Base-by-base conservation (phyloP, 257 asterid genomes). In the Primulina tabacum region DNA sequence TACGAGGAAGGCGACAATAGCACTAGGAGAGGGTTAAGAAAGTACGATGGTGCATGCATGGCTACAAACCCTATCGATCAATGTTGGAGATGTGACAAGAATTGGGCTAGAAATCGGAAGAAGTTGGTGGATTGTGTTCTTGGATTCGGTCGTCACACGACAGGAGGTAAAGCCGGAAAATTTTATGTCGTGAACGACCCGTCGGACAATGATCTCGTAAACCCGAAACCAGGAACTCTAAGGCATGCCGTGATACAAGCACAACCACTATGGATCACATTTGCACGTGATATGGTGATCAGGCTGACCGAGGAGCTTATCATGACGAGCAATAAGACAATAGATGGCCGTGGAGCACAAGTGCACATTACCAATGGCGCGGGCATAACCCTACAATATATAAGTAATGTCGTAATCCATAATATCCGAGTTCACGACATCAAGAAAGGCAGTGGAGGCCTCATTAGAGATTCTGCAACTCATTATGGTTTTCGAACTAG, bases 21-120 rank as follows among this genome's bases (percentile, higher is more conserved):
- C 65, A 66, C 83, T 20, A 71, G 87, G 69, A 81, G 89, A 60
- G 72, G 40, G 68, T 71, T 85, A 21, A 10, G 37, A 3, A 70
- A 34, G 35, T 37, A 43, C 60, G 20, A 0, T 0, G 87, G 86
- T 0, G 47, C 73, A 61, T 85, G 94, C 81, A 29, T 47, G 69
- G 87, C 94, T 8, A 83, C 89, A 32, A 87, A 87, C 80, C 94
- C 94, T 26, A 83, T 87, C 2, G 94, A 87, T 34, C 70, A 80
- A 57, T 87, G 90, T 62, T 85, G 90, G 90, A 71, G 94, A 68
- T 85, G 94, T 26, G 58, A 77, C 3, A 50, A 24, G 7, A 70
- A 85, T 70, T 87, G 90, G 90, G 83, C 73, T 0, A 20, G 8
- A 9, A 80, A 85, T 12, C 89, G 90, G 0, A 57, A 55, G 34